phyloP scores from a whole-genome alignment of 2,329 filamentous ascomycete species.

The Waltergamsia citrina region DNA sequence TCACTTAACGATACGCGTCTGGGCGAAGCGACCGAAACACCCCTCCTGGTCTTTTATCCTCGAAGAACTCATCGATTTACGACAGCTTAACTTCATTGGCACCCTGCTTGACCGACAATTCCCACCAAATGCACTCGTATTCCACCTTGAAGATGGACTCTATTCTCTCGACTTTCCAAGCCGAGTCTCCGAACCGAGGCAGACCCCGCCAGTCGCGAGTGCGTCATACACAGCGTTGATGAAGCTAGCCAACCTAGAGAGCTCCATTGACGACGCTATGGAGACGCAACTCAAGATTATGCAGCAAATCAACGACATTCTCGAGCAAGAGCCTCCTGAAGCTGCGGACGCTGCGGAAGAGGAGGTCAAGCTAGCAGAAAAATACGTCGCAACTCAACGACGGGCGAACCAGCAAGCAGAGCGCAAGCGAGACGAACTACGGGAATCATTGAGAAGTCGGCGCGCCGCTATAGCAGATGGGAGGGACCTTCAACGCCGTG shows the following conservation, averaged over 20 bases:
- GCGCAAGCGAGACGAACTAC: conserved; percentile 57
- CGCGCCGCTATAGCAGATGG: conserved; percentile 59
- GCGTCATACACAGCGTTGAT: conserved; percentile 85
- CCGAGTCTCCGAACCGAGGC: conserved; percentile 38
- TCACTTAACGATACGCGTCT: conserved; percentile 60
- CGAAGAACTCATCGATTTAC: conserved; percentile 62
- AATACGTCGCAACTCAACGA: conserved; percentile 52
- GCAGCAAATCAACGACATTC: conserved; percentile 61
- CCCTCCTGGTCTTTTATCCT: conserved; percentile 54
- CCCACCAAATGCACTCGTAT: conserved; percentile 73
- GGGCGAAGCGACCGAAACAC: conserved; percentile 50
- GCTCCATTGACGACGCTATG: conserved; percentile 83
- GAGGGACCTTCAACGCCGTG: conserved; percentile 45
- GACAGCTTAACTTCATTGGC: conserved; percentile 69
- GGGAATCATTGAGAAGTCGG: conserved; percentile 54
- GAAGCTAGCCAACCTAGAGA: conserved; percentile 79
- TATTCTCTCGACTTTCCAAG: conserved; percentile 68
- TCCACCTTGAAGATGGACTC: conserved; percentile 78
- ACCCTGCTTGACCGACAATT: conserved; percentile 61
- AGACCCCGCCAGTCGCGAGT: conserved; percentile 42
- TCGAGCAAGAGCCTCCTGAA: conserved; percentile 30
- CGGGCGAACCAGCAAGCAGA: conserved; percentile 54
- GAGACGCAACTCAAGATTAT: conserved; percentile 66
- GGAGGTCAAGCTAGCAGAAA: conserved; percentile 33
- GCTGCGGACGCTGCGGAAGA: conserved; percentile 39